Conservation (phyloP, 2,329 filamentous ascomycete species). For the Nemania sp. region DNA sequence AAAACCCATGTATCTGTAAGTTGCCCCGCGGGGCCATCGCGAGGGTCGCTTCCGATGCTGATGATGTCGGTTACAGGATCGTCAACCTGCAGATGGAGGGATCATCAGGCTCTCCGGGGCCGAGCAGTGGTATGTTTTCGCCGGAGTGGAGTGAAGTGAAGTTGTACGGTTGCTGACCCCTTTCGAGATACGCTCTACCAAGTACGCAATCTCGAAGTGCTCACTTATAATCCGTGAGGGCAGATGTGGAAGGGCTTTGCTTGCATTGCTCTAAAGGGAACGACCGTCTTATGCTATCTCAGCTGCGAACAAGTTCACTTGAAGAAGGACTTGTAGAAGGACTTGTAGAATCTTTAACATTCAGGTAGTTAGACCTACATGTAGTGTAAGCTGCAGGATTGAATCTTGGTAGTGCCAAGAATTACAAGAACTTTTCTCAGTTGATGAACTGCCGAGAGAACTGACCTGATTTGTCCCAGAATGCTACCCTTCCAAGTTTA, state of each 20-base stretch:
- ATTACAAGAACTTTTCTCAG: too few species aligned
- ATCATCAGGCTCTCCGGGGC: conserved; percentile 49
- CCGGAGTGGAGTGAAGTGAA: neutral
- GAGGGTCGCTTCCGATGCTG: neutral
- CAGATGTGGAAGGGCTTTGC: neutral
- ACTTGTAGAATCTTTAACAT: too few species aligned
- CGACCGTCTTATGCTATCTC: neutral
- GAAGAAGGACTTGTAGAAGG: too few species aligned
- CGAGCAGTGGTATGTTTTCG: conserved; percentile 35
- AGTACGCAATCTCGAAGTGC: conserved; percentile 38
- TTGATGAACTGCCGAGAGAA: too few species aligned
- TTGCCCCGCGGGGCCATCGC: neutral
- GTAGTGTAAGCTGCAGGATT: too few species aligned
- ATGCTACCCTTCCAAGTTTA: too few species aligned
- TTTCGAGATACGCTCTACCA: conserved; percentile 37
- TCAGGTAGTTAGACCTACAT: too few species aligned
- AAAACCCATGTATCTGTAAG: conserved; percentile 50
- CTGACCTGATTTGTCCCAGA: too few species aligned
- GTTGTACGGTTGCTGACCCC: conserved; percentile 1
- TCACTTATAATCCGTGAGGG: conserved; percentile 38
- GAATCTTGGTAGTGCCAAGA: too few species aligned
- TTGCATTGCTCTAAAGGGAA: neutral
- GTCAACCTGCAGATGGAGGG: conserved; percentile 53
- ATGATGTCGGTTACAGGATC: conserved; percentile 40
- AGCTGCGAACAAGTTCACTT: too few species aligned